Evolutionary conservation across 2,329 filamentous ascomycete species (phyloP), one percentile per base, ranked within the genome.

Genomic region (Ceratocystis papillata): DNA sequence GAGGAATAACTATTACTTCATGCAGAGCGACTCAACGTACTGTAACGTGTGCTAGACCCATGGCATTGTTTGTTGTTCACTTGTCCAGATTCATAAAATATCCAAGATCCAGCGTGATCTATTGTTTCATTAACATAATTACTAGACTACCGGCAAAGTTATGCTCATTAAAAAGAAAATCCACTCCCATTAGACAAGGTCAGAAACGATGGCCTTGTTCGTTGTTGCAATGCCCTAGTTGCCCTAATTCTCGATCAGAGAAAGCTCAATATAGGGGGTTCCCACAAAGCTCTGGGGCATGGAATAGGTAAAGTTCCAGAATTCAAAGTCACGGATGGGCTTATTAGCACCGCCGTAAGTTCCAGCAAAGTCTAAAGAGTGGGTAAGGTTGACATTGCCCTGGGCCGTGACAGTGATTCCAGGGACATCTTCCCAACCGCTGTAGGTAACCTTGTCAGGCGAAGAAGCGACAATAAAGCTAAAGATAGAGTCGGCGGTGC

Each of bases 401-500:
- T 75, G 73, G 0, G 82, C 74, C 0, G 72, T 74, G 0, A 84
- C 75, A 1, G 73, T 71, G 2, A 83, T 68, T 0, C 81, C 80
- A 41, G 78, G 76, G 0, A 83, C 72, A 68, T 82, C 81, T 0
- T 71, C 73, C 76, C 80, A 82, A 1, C 74, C 72, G 0, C 70
- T 53, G 0, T 84, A 73, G 41, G 79, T 79, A 5, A 73, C 74
- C 69, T 76, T 78, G 1, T 74, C 72, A n/a, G 69, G 68, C 5
- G 80, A 79, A 1, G 79, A 79, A 0, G 77, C 78, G 0, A 84
- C 76, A 2, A 81, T 69, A 28, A 84, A 76, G 1, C 76, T 78
- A 70, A 84, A 84, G 17, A 77, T 73, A 28, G 79, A 81, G 3
- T 73, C 74, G 0, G 74, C 70, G 55, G 79, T 81, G 1, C 81